Base-by-base conservation (phyloP, 257 asterid genomes). In the Cynanchum wilfordii region DNA sequence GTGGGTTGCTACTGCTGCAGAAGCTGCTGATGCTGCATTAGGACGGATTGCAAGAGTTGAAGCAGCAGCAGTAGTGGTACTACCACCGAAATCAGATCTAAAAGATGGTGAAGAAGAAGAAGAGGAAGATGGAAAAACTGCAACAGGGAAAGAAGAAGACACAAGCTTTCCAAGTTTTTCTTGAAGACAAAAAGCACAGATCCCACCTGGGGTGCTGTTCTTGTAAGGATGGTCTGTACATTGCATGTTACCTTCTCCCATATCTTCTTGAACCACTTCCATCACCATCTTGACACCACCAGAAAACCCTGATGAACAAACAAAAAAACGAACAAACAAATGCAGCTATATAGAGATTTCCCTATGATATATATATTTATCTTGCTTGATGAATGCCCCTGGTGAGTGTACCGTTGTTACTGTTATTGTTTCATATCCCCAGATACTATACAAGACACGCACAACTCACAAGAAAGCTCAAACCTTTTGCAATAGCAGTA, bases 151-250 rank as follows among this genome's bases (percentile, higher is more conserved):
- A 4, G 99, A 89, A 30, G 99, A 90, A 42, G 99, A 89, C 33
- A 95, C 96, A 27, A 95, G 92, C 76, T 95, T 95, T 24, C 98
- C 97, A 29, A 95, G 93, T 89, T 95, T 95, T 75, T 95, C 99
- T 85, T 92, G 99, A 49, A 95, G 96, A 73, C 99, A 95, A 47
- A 88, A 83, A 10, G 96, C 98, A 80, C 99, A 95, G 84, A 95
- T 88, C 81, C 99, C 99, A 56, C 99, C 99, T 11, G 96, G 94
- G 22, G 85, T 84, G 72, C 84, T 95, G 88, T 84, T 95, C 20
- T 88, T 89, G 90, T 86, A 87, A 0, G 96, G 97, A 51, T 95
- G 99, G 73, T 87, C 86, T 11, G 85, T 73, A 77, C 99, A 95
- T 68, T 87, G 95, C 91, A 87, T 87, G 79, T 49, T 85, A 20